Base-by-base conservation (phyloP, 345 rosid species). In the Citrus hindsii region DNA sequence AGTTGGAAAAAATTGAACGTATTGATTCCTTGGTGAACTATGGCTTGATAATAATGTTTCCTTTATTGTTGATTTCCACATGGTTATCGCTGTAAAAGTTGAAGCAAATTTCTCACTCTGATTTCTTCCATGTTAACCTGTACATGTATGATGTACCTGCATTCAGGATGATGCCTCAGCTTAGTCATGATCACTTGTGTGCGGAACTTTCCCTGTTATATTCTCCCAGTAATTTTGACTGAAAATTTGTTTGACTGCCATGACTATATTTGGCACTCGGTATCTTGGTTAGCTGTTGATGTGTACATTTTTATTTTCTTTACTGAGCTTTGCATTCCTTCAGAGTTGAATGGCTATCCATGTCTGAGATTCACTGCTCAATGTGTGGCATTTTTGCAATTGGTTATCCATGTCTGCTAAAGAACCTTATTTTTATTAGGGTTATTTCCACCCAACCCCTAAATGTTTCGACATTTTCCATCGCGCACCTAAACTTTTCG, bases 21-120 rank as follows among this genome's bases (percentile, higher is more conserved):
- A 80, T 79, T 0, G 97, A 95, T 80, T 79, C 84, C 60, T 79
- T 92, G 73, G 89, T 90, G 77, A 86, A 86, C 71, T 89, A 84
- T 61, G 92, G 98, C 77, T 74, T 95, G 84, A 75, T 82, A 16
- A 75, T 85, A 65, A 90, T 92, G 92, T 69, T 92, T 85, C 80
- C 86, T 8, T 19, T 86, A 25, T 76, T 88, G 80, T 80, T 79
- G 56, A 76, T 88, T 65, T 86, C 87, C 37, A 76, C 79, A 10
- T 83, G 88, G 90, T 40, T 88, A 46, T 86, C 84, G 6, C 24
- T 66, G 19, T 87, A 78, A 86, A 71, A 22, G 6, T 73, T 48
- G 66, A 63, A 30, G 40, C 73, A 40, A 40, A 6, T 2, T 61
- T 32, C 28, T 75, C 7, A 18, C 72, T 61, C 2, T 25, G 55